These are phyloP conservation scores for Solanum hybrid DNA, from an alignment of 305 asterid species.

Conservation along the genomic window DNA sequence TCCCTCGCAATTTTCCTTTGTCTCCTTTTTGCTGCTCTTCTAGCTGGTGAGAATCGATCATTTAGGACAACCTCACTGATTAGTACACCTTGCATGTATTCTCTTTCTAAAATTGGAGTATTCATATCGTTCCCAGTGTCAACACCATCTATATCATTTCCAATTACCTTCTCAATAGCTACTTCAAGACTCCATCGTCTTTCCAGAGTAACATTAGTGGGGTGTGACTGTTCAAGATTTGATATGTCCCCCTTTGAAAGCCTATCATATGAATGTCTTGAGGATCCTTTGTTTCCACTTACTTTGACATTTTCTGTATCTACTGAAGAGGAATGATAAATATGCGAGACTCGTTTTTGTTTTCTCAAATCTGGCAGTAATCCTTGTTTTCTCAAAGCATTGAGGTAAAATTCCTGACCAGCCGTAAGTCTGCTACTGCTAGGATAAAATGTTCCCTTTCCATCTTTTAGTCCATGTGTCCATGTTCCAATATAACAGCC, in stretches of 20 bases:
- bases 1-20: constrained; percentile 61
- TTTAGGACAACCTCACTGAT: constrained; percentile 70
- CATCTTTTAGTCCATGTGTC: constrained; percentile 93
- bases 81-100: constrained; percentile 95
- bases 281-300: constrained; percentile 35
- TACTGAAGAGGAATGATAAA: constrained; percentile 46
- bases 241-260: constrained; percentile 33
- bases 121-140: constrained; percentile 28
- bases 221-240: constrained; percentile 47
- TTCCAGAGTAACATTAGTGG: constrained; percentile 50
- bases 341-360: constrained; percentile 70
- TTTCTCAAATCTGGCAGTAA: constrained; percentile 64
- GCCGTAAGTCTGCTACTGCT: constrained; percentile 57
- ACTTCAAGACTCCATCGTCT: constrained; percentile 96
- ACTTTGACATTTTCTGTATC: constrained; percentile 49
- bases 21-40: constrained; percentile 52
- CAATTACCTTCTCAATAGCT: constrained; percentile 76
- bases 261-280: constrained; percentile 30
- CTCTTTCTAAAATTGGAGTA: constrained; percentile 74
- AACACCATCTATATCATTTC: constrained; percentile 43
- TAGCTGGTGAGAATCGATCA: constrained; percentile 64
- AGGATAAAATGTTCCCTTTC: constrained; percentile 90
- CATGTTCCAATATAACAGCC: constrained; percentile 84
- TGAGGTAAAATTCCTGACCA: constrained; percentile 60
- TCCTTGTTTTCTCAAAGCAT: constrained; percentile 78